Evolutionary conservation across 2,329 filamentous ascomycete genomes (phyloP), one percentile per base, ranked within the genome.

Genomic region (Fusarium kyushuense): DNA sequence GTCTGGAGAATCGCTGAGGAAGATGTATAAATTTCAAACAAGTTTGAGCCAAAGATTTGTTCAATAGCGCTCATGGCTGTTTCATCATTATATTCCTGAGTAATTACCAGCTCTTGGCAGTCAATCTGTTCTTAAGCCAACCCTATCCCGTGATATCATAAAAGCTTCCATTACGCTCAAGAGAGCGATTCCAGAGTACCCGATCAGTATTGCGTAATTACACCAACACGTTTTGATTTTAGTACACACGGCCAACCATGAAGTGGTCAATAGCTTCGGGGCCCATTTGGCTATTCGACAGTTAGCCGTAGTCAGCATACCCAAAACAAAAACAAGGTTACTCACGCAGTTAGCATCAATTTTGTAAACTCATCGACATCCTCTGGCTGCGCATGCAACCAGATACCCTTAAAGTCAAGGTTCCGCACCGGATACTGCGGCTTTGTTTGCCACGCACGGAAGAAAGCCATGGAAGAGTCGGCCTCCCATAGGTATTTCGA

Each of bases 401-500:
- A 80, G 17, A 81, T 74, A 1, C 79, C 77, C 41, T 75, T 70
- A 43, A 80, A 79, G 46, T 75, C 71, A 63, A 80, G 69, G 29
- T 78, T 71, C n/a, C 70, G 55, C 38, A 82, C 75, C 35, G 67
- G 62, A 48, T 75, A 81, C 48, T 80, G 75, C 11, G 80, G 79
- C 74, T 80, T 80, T 33, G 79, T 77, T n/a, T 79, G 77, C 82
- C 82, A 84, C 4, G 81, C 78, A 3, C 74, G 76, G 69, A 76
- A 83, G 64, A 84, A 84, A 4, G 80, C 76, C 21, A 80, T 72
- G 2, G 81, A 79, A 6, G 76, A 77, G 30, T 70, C 60, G 1
- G 82, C 81, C 17, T 81, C 76, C 82, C 82, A 84, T 19, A 84
- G 77, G 56, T 82, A 76, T 10, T 74, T 74, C 8, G 81, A 83